Evolutionary conservation across 2,329 filamentous ascomycete genomes (phyloP), one percentile per base, ranked within the genome.

Genomic region (Sordariomycetes sp.): DNA sequence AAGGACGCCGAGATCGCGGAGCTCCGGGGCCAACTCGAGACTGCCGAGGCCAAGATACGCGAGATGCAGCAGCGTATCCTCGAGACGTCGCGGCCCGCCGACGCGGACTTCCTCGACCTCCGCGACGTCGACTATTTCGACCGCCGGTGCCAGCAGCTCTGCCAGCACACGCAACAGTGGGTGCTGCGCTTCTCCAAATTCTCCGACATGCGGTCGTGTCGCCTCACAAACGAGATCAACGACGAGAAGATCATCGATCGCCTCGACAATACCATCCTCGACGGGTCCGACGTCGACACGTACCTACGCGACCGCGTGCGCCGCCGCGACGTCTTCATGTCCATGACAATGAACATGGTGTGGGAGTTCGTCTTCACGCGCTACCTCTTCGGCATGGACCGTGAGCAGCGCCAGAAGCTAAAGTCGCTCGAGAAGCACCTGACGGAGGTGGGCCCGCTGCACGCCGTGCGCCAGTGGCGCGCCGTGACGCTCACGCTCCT

Each of bases 321-420:
- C 65, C 86, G 94, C 60, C 85, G 92, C 60, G 92, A 97, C 69
- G 85, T 97, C 59, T 96, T 99, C 78, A 96, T 97, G 90, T 94
- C 90, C 42, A 90, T 99, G 70, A 89, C 92, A 58, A 97, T 97
- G 91, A 94, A 88, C 60, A 96, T 99, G 90, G 85, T 99, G 55
- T 99, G 91, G 91, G 94, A 99, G 71, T 96, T 95, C 67, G 86
- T 99, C 68, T 99, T 99, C 68, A 96, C 92, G 10, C 85, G 94
- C 62, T 99, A 99, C 70, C 84, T 99, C 28, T 99, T 99, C 69
- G 94, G 94, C 65, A 96, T 99, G 90, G 94, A 99, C 69, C 83
- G 91, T 64, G 94, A 97, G 71, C 94, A 99, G 72, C 84, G 94
- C 64, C 91, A 97, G 71, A 97, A 97, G 72, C 85, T 99, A 69